These are phyloP conservation scores for Fomitopsis pinicola DNA, from an alignment of 1,284 basidiomycete genomes.

Conservation along the genomic window DNA sequence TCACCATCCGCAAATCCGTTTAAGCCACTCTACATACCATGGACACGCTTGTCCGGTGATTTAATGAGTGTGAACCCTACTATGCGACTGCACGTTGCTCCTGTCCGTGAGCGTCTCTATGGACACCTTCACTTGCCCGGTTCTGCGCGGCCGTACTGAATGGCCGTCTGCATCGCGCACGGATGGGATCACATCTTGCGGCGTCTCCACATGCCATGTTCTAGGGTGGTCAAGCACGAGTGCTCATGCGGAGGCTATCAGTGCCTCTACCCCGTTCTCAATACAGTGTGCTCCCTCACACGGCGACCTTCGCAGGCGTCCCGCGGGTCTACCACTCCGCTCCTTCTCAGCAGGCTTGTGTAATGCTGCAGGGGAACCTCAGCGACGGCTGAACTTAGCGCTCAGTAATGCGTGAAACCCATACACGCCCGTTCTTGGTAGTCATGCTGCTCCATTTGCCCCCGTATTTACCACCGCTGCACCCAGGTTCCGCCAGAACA, in stretches of 20 bases:
- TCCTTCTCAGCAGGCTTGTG: background rate
- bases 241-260: background rate
- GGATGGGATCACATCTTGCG: background rate
- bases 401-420: background rate
- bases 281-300: background rate
- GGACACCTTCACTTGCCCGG: background rate
- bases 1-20: background rate
- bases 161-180: background rate
- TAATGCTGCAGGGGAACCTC: background rate
- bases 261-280: background rate
- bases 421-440: background rate
- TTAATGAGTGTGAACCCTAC: background rate
- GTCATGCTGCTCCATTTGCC: background rate
- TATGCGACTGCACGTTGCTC: background rate
- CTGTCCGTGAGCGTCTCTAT: background rate
- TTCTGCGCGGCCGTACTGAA: background rate
- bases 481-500: conserved; percentile 62
- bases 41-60: background rate
- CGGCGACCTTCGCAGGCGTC: background rate
- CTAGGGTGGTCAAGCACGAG: background rate
- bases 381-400: background rate
- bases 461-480: background rate
- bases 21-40: background rate
- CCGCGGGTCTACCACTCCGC: background rate
- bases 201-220: background rate